Conservation (phyloP, 345 rosid genomes). For the Ricinus communis region DNA sequence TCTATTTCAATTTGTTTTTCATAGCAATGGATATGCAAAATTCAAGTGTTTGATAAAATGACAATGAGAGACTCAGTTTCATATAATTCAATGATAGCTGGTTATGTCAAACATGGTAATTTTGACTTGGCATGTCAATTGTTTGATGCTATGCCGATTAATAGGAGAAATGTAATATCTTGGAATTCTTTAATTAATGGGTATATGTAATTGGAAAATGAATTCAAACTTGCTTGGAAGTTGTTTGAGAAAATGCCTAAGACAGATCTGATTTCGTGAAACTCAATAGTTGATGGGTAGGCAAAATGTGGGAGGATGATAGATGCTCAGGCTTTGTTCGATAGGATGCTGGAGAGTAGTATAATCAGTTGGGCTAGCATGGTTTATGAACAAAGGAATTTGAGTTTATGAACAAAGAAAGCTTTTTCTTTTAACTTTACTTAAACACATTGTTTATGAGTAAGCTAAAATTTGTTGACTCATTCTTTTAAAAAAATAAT, state of each 20-base stretch:
- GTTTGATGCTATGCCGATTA: slow-evolving; percentile 49
- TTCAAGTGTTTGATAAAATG: slow-evolving; percentile 41
- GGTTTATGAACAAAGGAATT: too few species aligned
- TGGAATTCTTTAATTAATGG: slow-evolving; percentile 75
- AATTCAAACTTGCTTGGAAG: slow-evolving; percentile 39
- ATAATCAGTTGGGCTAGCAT: slow-evolving; percentile 45
- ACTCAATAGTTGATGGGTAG: slow-evolving; percentile 44
- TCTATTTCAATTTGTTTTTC: too few species aligned
- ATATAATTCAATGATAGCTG: slow-evolving; percentile 48
- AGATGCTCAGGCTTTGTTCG: slow-evolving; percentile 43
- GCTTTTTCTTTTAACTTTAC: too few species aligned
- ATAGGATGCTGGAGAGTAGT: slow-evolving; percentile 44
- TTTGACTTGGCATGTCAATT: slow-evolving; percentile 43
- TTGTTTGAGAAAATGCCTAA: slow-evolving; percentile 56
- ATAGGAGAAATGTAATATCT: slow-evolving; percentile 46
- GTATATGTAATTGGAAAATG: slow-evolving; percentile 33
- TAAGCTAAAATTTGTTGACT: too few species aligned
- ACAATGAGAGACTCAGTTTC: slow-evolving; percentile 39
- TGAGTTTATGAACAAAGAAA: too few species aligned
- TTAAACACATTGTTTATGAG: too few species aligned
- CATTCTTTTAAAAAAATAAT: too few species aligned
- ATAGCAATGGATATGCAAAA: too few species aligned
- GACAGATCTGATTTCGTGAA: slow-evolving; percentile 49
- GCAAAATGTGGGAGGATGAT: slow-evolving; percentile 39
- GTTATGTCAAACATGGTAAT: slow-evolving; percentile 51